Conservation (phyloP, 768 basidiomycete species). For the Gloeopeniophorella convolvens region DNA sequence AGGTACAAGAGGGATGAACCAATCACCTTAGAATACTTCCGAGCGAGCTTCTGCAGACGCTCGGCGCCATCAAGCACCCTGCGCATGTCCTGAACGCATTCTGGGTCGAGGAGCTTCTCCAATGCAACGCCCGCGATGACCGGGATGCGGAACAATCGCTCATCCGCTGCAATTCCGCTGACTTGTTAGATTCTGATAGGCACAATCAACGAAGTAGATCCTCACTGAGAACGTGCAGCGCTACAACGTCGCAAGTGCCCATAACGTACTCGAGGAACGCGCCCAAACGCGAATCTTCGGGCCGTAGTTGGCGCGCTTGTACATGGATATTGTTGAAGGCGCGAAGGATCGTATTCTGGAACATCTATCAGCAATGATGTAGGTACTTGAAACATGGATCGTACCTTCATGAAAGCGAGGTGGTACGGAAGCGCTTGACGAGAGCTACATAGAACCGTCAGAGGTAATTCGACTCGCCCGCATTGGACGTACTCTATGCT, state of each 20-base stretch:
- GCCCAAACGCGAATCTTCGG: conserved; percentile 2
- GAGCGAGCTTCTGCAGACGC: conserved; percentile 5
- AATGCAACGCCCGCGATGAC: not conserved
- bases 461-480: not conserved
- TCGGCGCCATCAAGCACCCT: not conserved
- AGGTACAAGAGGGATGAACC: not conserved
- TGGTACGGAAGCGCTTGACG: conserved; percentile 13
- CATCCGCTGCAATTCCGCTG: not conserved
- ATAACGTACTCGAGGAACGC: conserved; percentile 13
- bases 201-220: not conserved
- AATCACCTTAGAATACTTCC: conserved; percentile 9
- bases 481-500: conserved; percentile 7
- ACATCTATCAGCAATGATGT: not conserved
- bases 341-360: conserved; percentile 18
- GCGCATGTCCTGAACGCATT: conserved; percentile 11
- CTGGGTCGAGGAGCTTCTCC: not conserved
- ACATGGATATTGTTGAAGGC: conserved; percentile 13
- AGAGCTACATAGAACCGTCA: not conserved
- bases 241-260: conserved; percentile 9
- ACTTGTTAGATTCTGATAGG: not conserved
- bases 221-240: conserved; percentile 7
- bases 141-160: conserved; percentile 2
- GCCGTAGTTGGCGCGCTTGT: not conserved
- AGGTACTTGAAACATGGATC: not conserved
- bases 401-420: conserved; percentile 17